Evolutionary conservation across 2,329 filamentous ascomycete species (phyloP), one percentile per base, ranked within the genome.

Genomic region (Lojkania enalia): DNA sequence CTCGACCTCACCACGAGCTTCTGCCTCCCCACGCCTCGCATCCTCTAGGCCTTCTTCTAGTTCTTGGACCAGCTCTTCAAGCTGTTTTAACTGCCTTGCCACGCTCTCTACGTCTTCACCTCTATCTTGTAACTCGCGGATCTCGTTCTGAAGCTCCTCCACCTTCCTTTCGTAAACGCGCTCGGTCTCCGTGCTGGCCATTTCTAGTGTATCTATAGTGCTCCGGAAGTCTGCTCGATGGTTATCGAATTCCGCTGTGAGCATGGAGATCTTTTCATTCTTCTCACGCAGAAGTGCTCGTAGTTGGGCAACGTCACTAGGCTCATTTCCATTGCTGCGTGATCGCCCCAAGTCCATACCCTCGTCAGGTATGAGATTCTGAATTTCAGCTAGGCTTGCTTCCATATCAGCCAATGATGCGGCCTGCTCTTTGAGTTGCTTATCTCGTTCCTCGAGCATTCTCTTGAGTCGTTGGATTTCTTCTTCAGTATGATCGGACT

Each of bases 31-130:
- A 44, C 94, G 81, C 42, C 94, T 81, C 36, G 94, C 91, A 72
- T 99, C 94, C 71, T 99, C 94, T 1, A 99, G 77, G 0, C 94
- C 94, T 70, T 99, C 94, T 69, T 99, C 94, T 0, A 99, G 81
- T 68, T 99, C 94, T 58, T 95, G 92, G 2, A 99, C 94, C 23
- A 97, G 80, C 67, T 97, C 92, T 67, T 97, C 94, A 1, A 99
- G 78, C 71, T 96, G 90, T 73, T 96, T 96, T 42, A 99, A 78
- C 71, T 99, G 94, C 51, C 81, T 81, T 5, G 94, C 91, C 15
- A 99, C 90, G 19, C 85, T 87, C 58, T 96, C 90, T 5, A 99
- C 90, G 65, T 99, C 94, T 47, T 95, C 85, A 30, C 86, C 87
- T 33, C 88, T 81, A 32, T 90, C 87, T 55, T 92, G 87, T 2